phyloP scores from a whole-genome alignment of 345 rosid species.

The Anacardium occidentale region DNA sequence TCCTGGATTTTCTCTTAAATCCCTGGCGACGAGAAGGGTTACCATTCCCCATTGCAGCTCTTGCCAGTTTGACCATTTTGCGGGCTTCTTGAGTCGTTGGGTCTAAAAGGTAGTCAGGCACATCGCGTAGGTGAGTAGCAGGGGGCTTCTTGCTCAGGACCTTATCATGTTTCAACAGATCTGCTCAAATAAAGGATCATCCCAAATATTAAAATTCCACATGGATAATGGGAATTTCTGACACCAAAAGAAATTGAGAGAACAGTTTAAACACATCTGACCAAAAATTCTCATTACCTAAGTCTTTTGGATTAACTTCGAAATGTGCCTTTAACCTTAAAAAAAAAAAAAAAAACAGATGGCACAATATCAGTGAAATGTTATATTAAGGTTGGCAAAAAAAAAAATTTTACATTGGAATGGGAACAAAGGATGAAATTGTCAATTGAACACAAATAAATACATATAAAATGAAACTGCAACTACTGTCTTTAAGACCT shows the following conservation, averaged over 20 bases:
- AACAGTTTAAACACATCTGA: neutral
- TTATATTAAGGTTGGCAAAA: neutral
- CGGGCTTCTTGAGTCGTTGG: slow-evolving; percentile 74
- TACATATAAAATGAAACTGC: neutral
- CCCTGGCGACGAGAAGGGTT: slow-evolving; percentile 39
- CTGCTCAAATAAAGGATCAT: slow-evolving; percentile 38
- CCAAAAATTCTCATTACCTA: slow-evolving; percentile 35
- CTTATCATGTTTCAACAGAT: slow-evolving; percentile 83
- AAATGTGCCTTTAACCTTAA: slow-evolving; percentile 88
- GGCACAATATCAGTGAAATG: neutral
- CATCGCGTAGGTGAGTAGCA: slow-evolving; percentile 63
- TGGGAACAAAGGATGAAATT: neutral
- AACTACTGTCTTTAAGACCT: neutral
- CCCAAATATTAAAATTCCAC: neutral
- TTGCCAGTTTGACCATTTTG: slow-evolving; percentile 75
- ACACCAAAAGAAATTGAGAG: neutral
- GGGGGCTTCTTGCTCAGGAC: slow-evolving; percentile 64
- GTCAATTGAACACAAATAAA: neutral
- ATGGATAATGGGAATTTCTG: neutral
- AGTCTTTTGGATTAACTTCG: slow-evolving; percentile 78
- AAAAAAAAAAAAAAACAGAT: slow-evolving; percentile 11
- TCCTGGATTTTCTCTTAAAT: slow-evolving; percentile 50
- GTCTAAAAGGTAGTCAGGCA: slow-evolving; percentile 79
- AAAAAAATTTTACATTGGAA: neutral
- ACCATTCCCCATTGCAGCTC: slow-evolving; percentile 77